Percentiles rank a stretch among this genome's conserved stretches.
Conservation (phyloP, 2,329 filamentous ascomycete species). For the Hypocreales sp. region DNA sequence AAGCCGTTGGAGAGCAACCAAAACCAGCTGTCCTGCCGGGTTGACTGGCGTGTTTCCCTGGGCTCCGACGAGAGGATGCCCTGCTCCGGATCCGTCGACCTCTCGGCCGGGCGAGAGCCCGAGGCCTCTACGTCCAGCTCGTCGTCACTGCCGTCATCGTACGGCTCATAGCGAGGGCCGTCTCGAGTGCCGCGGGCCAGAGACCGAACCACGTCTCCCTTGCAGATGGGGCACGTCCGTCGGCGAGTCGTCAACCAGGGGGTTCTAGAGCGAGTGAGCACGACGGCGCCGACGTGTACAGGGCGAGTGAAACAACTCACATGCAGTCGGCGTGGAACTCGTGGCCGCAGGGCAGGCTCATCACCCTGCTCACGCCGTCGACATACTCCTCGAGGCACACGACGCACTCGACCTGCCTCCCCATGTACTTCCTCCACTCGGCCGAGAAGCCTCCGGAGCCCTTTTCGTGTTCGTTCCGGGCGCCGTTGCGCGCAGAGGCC, state of each 20-base stretch:
- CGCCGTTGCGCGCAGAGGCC: constrained; percentile 14
- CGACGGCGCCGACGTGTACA: background rate
- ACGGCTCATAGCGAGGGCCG: constrained; percentile 36
- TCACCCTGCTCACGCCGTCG: constrained; percentile 84
- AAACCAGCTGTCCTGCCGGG: constrained; percentile 20
- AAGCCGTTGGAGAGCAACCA: constrained; percentile 18
- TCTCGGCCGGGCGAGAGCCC: constrained; percentile 13
- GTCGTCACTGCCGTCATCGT: constrained; percentile 35
- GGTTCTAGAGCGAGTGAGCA: constrained; percentile 39
- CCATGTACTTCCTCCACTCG: constrained; percentile 53
- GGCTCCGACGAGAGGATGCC: constrained; percentile 15
- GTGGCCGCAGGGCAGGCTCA: constrained; percentile 94
- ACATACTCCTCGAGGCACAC: constrained; percentile 95
- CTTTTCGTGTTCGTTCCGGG: constrained; percentile 32
- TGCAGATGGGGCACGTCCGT: constrained; percentile 96
- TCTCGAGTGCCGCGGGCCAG: constrained; percentile 39
- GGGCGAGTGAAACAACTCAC: constrained; percentile 39
- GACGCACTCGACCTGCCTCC: constrained; percentile 70
- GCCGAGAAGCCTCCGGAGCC: constrained; percentile 22
- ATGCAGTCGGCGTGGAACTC: constrained; percentile 98
- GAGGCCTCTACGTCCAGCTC: constrained; percentile 22
- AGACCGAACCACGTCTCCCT: constrained; percentile 79
- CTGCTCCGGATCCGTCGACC: constrained; percentile 26
- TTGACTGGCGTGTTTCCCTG: constrained; percentile 7
- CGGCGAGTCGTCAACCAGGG: constrained; percentile 92